phyloP scores from a whole-genome alignment of 1,284 basidiomycete species.

The Sphagnurus paluster region DNA sequence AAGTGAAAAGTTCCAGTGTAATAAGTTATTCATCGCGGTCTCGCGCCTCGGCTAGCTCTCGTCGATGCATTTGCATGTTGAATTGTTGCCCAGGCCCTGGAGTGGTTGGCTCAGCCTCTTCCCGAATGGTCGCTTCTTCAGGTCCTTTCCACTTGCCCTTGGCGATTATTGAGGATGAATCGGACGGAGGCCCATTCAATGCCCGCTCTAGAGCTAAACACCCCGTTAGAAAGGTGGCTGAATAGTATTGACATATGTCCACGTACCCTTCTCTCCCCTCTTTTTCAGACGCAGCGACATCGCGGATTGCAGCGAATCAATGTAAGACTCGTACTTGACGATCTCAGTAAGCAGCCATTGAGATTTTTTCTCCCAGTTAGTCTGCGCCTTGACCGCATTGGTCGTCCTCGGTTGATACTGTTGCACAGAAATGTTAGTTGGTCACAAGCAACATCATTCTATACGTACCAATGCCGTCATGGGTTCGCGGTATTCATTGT shows the following conservation, averaged over 20 bases:
- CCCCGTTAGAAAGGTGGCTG: constrained; percentile 7
- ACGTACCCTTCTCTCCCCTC: constrained; percentile 74
- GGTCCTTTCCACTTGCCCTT: constrained; percentile 52
- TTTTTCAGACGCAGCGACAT: constrained; percentile 83
- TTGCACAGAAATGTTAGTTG: constrained; percentile 11
- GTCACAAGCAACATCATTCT: constrained; percentile 1
- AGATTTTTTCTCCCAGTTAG: constrained; percentile 93
- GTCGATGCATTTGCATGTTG: constrained; percentile 37
- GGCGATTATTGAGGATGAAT: constrained; percentile 32
- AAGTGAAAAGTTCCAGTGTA: constrained; percentile 4
- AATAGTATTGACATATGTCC: not conserved
- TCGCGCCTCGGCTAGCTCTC: constrained; percentile 44
- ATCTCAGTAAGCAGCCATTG: constrained; percentile 89
- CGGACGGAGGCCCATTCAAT: constrained; percentile 49
- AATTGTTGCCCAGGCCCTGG: constrained; percentile 38
- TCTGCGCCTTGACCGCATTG: constrained; percentile 75
- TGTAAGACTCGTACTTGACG: constrained; percentile 95
- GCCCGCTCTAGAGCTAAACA: constrained; percentile 69
- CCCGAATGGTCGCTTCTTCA: constrained; percentile 45
- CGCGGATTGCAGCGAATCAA: constrained; percentile 81
- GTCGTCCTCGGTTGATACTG: constrained; percentile 83
- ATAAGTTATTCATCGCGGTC: constrained; percentile 19
- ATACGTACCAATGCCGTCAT: constrained; percentile 77
- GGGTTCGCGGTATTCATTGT: constrained; percentile 82
- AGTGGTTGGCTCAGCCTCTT: constrained; percentile 50